Evolutionary conservation across 2,329 filamentous ascomycete genomes (phyloP).

Genomic region (Phoma herbarum): DNA sequence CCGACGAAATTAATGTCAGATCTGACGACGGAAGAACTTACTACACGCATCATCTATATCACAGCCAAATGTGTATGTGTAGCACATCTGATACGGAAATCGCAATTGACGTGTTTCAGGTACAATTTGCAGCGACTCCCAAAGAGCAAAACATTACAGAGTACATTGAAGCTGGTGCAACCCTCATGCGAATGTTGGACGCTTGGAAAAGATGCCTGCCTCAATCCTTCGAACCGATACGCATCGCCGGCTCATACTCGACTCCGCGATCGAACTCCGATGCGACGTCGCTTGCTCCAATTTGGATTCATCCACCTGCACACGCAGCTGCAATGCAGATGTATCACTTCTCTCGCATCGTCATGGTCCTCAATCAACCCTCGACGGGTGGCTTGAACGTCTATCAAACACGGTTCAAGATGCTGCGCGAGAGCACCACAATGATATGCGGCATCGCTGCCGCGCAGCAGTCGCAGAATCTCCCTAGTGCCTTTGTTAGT

Average conservation of each 20-base stretch:
- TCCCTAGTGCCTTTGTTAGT: constrained; percentile 42
- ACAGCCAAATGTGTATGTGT: constrained; percentile 66
- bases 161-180: constrained; percentile 56
- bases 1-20: constrained; percentile 59
- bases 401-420: constrained; percentile 56
- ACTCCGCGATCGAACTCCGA: constrained; percentile 17
- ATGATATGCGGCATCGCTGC: constrained; percentile 61
- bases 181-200: constrained; percentile 59
- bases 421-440: constrained; percentile 57
- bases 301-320: constrained; percentile 43
- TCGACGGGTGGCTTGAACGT: constrained; percentile 59
- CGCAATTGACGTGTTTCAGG: constrained; percentile 30
- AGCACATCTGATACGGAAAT: constrained; percentile 50
- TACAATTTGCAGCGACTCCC: constrained; percentile 65
- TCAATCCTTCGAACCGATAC: constrained; percentile 55
- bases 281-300: constrained; percentile 23
- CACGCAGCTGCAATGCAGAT: constrained; percentile 60
- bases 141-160: constrained; percentile 50
- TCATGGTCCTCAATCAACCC: constrained; percentile 63
- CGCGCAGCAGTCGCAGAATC: constrained; percentile 45
- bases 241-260: constrained; percentile 27
- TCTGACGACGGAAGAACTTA: constrained; percentile 62
- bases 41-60: constrained; percentile 63
- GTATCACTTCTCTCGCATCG: constrained; percentile 62
- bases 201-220: constrained; percentile 59